These are phyloP conservation scores for Solanum neorickii DNA, from an alignment of 257 asterid genomes.

Conservation along the genomic window DNA sequence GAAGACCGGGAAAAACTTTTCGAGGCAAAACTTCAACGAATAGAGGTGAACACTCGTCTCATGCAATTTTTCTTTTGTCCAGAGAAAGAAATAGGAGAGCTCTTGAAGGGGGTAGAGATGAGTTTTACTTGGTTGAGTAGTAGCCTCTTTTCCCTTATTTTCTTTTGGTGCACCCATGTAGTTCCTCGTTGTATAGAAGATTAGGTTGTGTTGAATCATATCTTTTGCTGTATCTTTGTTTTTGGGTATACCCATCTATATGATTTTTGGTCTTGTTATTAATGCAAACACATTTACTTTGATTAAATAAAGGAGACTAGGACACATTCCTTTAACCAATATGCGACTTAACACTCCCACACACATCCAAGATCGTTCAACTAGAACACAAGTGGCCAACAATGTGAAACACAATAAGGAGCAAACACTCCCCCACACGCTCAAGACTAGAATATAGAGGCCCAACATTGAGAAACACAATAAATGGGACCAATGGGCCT, in stretches of 20 bases:
- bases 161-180: neutral
- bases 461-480: neutral
- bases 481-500: neutral
- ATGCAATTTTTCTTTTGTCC: neutral
- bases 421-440: neutral
- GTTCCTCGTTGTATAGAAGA: neutral
- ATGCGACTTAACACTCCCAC: neutral
- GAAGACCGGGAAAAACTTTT: conserved; percentile 86
- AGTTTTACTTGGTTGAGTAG: neutral
- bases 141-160: neutral
- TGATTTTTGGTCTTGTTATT: neutral
- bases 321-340: neutral
- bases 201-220: neutral
- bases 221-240: neutral
- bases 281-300: neutral
- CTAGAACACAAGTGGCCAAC: neutral
- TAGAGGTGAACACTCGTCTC: conserved; percentile 54
- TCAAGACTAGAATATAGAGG: neutral
- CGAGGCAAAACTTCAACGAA: conserved; percentile 91
- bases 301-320: neutral
- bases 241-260: neutral
- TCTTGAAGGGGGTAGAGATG: neutral
- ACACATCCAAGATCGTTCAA: neutral
- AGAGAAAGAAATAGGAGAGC: neutral
- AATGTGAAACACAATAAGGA: neutral